Evolutionary conservation across 2,329 filamentous ascomycete genomes (phyloP).

Genomic region (Phialophora chinensis): DNA sequence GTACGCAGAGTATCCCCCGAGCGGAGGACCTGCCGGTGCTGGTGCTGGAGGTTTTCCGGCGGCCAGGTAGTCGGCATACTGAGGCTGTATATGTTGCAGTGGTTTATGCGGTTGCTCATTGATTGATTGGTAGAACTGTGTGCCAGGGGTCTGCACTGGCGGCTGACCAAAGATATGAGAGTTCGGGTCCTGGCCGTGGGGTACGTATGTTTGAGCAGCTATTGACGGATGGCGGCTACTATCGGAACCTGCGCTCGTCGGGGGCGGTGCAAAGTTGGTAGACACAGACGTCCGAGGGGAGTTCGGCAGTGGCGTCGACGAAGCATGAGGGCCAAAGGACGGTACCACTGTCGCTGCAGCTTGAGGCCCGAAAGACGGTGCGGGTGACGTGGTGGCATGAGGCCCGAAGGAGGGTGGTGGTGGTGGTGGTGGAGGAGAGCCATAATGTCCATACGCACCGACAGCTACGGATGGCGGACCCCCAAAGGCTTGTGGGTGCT

Average conservation of each 20-base stretch:
- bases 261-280: conserved; percentile 19
- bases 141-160: conserved; percentile 39
- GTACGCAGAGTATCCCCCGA: conserved; percentile 50
- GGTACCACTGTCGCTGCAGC: conserved; percentile 20
- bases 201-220: conserved; percentile 33
- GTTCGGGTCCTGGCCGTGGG: conserved; percentile 30
- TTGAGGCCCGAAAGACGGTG: conserved; percentile 31
- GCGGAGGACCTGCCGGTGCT: conserved; percentile 27
- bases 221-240: conserved; percentile 27
- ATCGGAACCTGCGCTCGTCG: conserved; percentile 23
- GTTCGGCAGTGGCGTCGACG: conserved; percentile 27
- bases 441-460: conserved; percentile 27
- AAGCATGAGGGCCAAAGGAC: conserved; percentile 35
- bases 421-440: conserved; percentile 27
- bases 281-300: conserved; percentile 33
- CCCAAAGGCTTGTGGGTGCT: conserved; percentile 40
- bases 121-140: conserved; percentile 41
- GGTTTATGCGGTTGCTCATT: conserved; percentile 39
- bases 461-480: conserved; percentile 22
- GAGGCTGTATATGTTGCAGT: conserved; percentile 43
- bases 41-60: conserved; percentile 35
- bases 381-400: conserved; percentile 25
- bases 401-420: conserved; percentile 23
- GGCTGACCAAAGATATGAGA: conserved; percentile 31
- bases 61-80: conserved; percentile 44